These are phyloP conservation scores for Citrus glauca DNA, from an alignment of 345 rosid genomes.

Conservation along the genomic window DNA sequence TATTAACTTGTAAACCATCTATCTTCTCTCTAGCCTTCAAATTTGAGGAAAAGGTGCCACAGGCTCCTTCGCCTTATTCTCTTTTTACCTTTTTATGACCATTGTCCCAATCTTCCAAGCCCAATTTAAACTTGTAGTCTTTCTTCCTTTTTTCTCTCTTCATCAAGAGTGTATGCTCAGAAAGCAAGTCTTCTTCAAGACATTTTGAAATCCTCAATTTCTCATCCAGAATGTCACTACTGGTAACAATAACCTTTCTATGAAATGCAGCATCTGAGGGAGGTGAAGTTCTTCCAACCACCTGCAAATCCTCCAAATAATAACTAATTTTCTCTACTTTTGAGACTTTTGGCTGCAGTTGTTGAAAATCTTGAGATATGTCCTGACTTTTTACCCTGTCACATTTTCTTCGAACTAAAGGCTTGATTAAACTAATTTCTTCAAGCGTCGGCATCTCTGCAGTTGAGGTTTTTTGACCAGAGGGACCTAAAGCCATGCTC, in stretches of 20 bases:
- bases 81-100: neutral
- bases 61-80: neutral
- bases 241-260: neutral
- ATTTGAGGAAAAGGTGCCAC: neutral
- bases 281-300: neutral
- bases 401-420: neutral
- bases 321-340: neutral
- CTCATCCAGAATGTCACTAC: neutral
- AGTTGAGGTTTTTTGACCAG: slow-evolving; percentile 11
- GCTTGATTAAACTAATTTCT: slow-evolving; percentile 11
- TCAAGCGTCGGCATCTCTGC: neutral
- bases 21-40: neutral
- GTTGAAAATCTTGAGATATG: neutral
- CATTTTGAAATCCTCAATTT: neutral
- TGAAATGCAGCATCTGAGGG: neutral
- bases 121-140: neutral
- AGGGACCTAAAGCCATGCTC: neutral
- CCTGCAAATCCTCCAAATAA: neutral
- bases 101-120: neutral
- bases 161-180: neutral
- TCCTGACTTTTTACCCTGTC: neutral
- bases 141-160: neutral
- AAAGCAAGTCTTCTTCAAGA: neutral
- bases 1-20: slow-evolving; percentile 15
- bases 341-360: neutral